Evolutionary conservation across 768 basidiomycete species (phyloP).

Genomic region (Crepidotus variabilis): DNA sequence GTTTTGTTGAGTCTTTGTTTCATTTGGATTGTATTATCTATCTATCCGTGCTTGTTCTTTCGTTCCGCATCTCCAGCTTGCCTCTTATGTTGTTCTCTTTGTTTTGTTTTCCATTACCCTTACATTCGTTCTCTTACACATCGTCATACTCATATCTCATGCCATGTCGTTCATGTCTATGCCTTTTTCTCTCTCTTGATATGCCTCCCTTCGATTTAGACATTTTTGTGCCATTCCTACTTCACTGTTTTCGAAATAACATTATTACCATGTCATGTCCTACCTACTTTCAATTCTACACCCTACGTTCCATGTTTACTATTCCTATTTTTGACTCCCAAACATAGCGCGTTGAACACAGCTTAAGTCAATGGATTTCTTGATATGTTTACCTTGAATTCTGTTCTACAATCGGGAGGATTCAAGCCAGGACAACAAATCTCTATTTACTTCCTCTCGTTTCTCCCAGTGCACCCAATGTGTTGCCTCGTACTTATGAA

Average conservation of each 20-base stretch:
- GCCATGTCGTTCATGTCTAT: too few relatives aligned
- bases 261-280: neutral
- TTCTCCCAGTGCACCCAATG: slow-evolving; percentile 15
- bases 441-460: slow-evolving; percentile 28
- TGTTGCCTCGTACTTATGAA: slow-evolving; percentile 23
- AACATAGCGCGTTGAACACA: too few relatives aligned
- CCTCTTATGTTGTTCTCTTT: slow-evolving; percentile 1
- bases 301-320: too few relatives aligned
- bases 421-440: slow-evolving; percentile 16
- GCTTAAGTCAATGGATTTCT: too few relatives aligned
- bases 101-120: slow-evolving; percentile 2
- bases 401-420: too few relatives aligned
- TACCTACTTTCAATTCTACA: neutral
- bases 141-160: too few relatives aligned
- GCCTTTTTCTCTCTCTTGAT: too few relatives aligned
- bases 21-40: slow-evolving; percentile 1
- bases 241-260: neutral
- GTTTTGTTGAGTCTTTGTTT: neutral
- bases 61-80: slow-evolving; percentile 1
- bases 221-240: too few relatives aligned
- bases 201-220: too few relatives aligned
- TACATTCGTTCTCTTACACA: neutral
- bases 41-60: neutral
- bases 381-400: too few relatives aligned
- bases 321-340: too few relatives aligned